Evolutionary conservation across 2,329 filamentous ascomycete species (phyloP).

Genomic region (Coniochaeta sp.): DNA sequence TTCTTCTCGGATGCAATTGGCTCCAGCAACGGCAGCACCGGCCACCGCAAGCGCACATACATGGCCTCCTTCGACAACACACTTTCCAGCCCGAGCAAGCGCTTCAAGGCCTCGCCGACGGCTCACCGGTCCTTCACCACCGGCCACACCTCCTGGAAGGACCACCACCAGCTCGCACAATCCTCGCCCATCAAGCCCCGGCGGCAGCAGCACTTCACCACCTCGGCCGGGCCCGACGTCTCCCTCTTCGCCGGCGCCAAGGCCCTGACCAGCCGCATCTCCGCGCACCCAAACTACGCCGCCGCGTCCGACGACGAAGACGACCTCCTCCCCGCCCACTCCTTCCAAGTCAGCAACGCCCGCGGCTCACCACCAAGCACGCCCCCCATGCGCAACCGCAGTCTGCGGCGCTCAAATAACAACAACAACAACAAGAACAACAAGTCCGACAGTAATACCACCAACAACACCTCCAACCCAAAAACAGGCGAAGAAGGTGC

Average conservation of each 20-base stretch:
- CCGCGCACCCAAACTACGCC: constrained; percentile 53
- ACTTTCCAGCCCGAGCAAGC: constrained; percentile 56
- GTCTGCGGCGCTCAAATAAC: constrained; percentile 38
- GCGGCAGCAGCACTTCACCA: constrained; percentile 68
- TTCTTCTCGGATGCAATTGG: constrained; percentile 79
- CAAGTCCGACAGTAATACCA: constrained; percentile 20
- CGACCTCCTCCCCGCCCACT: constrained; percentile 68
- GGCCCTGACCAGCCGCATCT: constrained; percentile 57
- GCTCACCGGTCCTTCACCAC: constrained; percentile 49
- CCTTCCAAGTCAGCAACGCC: constrained; percentile 58
- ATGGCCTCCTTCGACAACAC: constrained; percentile 50
- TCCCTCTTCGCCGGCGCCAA: constrained; percentile 72
- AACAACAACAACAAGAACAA: constrained; percentile 43
- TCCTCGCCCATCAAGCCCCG: constrained; percentile 80
- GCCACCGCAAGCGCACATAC: constrained; percentile 59
- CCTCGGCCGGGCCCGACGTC: constrained; percentile 61
- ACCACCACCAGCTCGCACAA: constrained; percentile 67
- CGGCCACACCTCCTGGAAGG: constrained; percentile 64
- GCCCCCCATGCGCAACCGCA: constrained; percentile 59
- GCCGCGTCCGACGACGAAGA: constrained; percentile 74
- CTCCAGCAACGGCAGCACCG: constrained; percentile 60
- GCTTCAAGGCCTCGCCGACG: constrained; percentile 61
- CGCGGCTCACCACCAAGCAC: constrained; percentile 81
- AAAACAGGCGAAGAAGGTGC: constrained; percentile 73
- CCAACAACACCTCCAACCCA: constrained; percentile 5